phyloP scores from a whole-genome alignment of 805 yeast genomes.

The Cyberlindnera nakhonratchasimensis region DNA sequence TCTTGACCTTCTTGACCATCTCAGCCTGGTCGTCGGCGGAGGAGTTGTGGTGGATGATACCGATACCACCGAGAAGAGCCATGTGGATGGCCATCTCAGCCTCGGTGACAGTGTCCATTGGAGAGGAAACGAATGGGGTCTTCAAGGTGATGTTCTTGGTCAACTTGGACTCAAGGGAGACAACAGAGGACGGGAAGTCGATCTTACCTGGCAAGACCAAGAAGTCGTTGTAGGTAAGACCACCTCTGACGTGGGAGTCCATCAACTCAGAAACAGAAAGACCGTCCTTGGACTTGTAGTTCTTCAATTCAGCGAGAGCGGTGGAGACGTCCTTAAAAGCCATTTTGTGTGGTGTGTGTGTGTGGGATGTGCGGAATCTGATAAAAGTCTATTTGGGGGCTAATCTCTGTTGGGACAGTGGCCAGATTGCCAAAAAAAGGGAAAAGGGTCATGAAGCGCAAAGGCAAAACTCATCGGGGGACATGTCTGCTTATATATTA shows the following conservation, averaged over 20 bases:
- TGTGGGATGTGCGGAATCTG: conserved; percentile 1
- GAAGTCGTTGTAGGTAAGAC: conserved; percentile 96
- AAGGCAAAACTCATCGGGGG: conserved; percentile 2
- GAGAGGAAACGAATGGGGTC: conserved; percentile 95
- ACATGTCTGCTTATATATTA: conserved; percentile 8
- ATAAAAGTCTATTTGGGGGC: conserved; percentile 3
- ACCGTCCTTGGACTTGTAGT: conserved; percentile 78
- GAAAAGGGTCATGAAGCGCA: conserved; percentile 7
- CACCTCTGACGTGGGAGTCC: conserved; percentile 90
- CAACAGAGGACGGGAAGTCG: conserved; percentile 76
- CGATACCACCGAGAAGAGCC: conserved; percentile 98
- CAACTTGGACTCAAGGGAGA: conserved; percentile 77
- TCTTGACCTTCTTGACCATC: conserved; percentile 96
- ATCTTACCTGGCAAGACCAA: conserved; percentile 94
- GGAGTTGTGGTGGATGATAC: conserved; percentile 97
- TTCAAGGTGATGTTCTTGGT: conserved; percentile 89
- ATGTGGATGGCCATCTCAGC: conserved; percentile 95
- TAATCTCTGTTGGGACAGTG: conserved; percentile 21
- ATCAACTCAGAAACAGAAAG: conserved; percentile 77
- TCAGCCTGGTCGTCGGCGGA: conserved; percentile 96
- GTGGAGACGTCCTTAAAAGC: conserved; percentile 43
- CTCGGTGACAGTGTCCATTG: conserved; percentile 99
- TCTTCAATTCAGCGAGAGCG: conserved; percentile 65
- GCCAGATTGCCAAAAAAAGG: conserved; percentile 31
- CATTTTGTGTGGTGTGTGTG: conserved; percentile 17